Evolutionary conservation across 192 early-diverging fungal species (phyloP), one percentile per base, ranked within the genome.

Genomic region (Entomortierella beljakovae): DNA sequence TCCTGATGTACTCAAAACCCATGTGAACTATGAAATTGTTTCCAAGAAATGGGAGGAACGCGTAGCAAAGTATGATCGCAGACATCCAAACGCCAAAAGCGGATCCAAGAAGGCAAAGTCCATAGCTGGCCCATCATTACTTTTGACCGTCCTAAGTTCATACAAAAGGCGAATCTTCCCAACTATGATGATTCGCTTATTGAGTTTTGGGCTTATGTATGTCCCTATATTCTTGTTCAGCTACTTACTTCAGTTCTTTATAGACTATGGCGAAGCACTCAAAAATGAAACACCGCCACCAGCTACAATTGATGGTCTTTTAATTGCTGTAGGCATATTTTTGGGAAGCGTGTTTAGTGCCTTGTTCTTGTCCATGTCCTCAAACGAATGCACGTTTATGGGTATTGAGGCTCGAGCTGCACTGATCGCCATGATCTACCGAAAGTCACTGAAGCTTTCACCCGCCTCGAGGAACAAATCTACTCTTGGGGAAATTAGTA

Each of bases 401-500:
- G 90, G 89, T 28, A 90, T 93, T 84, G 87, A 46, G 15, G 15
- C 15, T 16, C 43, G 43, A 3, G 43, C 43, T 11, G 43, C 43
- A 3, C 20, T 46, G 15, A 20, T 46, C 15, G 43, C 43, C 11
- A 46, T 92, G 43, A 90, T 97, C 40, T 97, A 95, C 72, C 83
- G 83, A 28, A 98, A 96, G 81, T 83, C 93, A 15, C 33, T 98
- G 52, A 56, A 81, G 4, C 88, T 98, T 23, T 94, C 93, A 8
- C 93, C 88, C 10, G 31, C 20, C 11, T 61, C 75, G 4, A 69
- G 75, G 26, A 61, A 29, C 22, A 58, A 70, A 31, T 65, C 66
- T 9, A 79, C 75, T 9, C 33, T 79, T 10, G 75, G 75, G 7
- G 75, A 79, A 35, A 60, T 79, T 33, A 79, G 61, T 51, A 61